These are phyloP conservation scores for Diaporthe sp. DNA, from an alignment of 2,329 filamentous ascomycete genomes.

Conservation along the genomic window DNA sequence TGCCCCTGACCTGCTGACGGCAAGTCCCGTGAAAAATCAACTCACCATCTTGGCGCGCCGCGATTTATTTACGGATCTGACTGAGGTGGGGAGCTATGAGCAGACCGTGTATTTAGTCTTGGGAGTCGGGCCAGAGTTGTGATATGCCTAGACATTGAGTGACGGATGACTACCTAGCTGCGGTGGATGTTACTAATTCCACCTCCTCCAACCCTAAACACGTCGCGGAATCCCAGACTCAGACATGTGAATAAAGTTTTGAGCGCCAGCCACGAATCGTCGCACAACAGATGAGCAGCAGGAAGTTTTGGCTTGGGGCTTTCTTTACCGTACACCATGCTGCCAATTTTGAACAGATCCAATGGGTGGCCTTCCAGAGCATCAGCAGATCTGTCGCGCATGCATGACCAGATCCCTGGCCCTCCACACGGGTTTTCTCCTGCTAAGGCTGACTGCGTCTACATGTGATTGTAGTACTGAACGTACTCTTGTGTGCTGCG, in stretches of 20 bases:
- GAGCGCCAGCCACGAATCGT: no score
- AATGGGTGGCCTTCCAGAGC: constrained; percentile 2
- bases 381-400: not conserved
- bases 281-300: no score
- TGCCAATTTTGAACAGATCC: not conserved
- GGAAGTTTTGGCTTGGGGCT: not conserved
- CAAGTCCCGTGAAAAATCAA: not conserved
- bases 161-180: not conserved
- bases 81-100: not conserved
- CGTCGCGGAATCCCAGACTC: not conserved
- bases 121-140: not conserved
- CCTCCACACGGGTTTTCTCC: not conserved
- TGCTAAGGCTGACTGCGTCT: not conserved
- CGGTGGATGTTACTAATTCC: not conserved
- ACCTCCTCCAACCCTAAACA: not conserved
- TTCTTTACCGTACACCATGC: not conserved
- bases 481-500: no score
- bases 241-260: not conserved
- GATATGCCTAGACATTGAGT: not conserved
- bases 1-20: not conserved
- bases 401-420: not conserved
- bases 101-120: not conserved
- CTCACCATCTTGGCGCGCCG: no score
- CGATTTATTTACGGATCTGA: not conserved
- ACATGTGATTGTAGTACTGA: not conserved